These are phyloP conservation scores for Ophiostoma australiae DNA, from an alignment of 2,329 filamentous ascomycete species.

Conservation along the genomic window DNA sequence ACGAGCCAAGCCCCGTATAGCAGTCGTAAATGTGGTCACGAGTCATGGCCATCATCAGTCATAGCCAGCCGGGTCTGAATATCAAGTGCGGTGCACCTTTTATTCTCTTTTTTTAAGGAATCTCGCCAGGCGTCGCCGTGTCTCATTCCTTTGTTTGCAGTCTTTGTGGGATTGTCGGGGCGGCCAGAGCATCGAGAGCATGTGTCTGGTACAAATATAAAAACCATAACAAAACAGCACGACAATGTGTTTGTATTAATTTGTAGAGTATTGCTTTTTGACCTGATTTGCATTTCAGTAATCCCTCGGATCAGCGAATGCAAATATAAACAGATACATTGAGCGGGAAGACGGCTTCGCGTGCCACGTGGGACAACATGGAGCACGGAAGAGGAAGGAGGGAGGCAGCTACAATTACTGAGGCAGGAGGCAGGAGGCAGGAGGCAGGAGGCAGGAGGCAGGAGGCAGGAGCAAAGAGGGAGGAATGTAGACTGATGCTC, in stretches of 20 bases:
- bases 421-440: not conserved
- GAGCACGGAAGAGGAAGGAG: not conserved
- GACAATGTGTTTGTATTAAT: not conserved
- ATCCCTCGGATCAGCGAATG: too few relatives aligned
- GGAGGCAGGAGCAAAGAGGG: too few relatives aligned
- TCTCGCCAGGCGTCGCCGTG: not conserved
- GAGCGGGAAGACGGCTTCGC: constrained; percentile 22
- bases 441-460: not conserved
- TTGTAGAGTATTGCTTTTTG: not conserved
- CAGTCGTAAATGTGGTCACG: not conserved
- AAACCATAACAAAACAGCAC: not conserved
- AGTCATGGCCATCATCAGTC: not conserved
- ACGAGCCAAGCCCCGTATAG: constrained; percentile 7
- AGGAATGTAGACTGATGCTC: not conserved
- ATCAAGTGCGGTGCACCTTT: too few relatives aligned
- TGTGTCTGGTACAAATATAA: not conserved
- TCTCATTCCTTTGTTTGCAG: constrained; percentile 7
- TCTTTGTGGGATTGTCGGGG: not conserved
- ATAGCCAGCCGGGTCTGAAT: too few relatives aligned
- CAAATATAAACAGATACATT: not conserved
- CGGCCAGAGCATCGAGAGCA: not conserved
- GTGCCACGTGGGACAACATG: constrained; percentile 25
- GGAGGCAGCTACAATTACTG: not conserved
- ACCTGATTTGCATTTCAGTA: not conserved
- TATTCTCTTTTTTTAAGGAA: too few relatives aligned